Evolutionary conservation across 805 yeast genomes (phyloP).

Genomic region (Saccharomycopsis oosterbeekiorum): DNA sequence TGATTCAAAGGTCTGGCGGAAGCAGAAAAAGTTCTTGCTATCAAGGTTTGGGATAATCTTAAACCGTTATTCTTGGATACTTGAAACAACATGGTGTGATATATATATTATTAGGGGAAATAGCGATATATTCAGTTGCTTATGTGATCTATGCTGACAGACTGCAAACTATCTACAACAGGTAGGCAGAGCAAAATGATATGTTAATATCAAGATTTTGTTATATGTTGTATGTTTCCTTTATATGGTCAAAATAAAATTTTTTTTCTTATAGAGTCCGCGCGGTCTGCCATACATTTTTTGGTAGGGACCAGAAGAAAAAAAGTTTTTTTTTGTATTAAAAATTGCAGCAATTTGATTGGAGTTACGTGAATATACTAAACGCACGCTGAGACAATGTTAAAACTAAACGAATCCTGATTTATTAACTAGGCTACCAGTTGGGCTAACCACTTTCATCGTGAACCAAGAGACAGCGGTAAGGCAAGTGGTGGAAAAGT

Average conservation of each 20-base stretch:
- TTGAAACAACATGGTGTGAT: not conserved
- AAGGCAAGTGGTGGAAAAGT: too few species aligned
- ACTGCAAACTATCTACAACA: not conserved
- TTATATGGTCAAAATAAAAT: too few species aligned
- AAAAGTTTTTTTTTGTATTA: not conserved
- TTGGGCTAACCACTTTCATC: too few species aligned
- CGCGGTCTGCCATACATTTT: too few species aligned
- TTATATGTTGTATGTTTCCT: too few species aligned
- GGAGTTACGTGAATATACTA: not conserved
- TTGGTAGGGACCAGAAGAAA: not conserved
- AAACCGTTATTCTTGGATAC: not conserved
- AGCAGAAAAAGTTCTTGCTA: conserved; percentile 3
- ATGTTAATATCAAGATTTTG: not conserved
- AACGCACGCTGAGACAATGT: not conserved
- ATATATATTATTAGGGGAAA: not conserved
- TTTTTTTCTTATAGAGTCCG: too few species aligned
- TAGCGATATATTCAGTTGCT: too few species aligned
- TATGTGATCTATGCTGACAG: too few species aligned
- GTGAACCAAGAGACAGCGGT: too few species aligned
- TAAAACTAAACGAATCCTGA: too few species aligned
- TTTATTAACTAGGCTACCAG: too few species aligned
- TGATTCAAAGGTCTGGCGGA: not conserved
- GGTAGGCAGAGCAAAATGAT: not conserved
- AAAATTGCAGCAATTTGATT: conserved; percentile 2
- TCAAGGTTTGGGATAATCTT: not conserved